Evolutionary conservation across 2,329 filamentous ascomycete genomes (phyloP).

Genomic region (Pyrenochaeta sp.): DNA sequence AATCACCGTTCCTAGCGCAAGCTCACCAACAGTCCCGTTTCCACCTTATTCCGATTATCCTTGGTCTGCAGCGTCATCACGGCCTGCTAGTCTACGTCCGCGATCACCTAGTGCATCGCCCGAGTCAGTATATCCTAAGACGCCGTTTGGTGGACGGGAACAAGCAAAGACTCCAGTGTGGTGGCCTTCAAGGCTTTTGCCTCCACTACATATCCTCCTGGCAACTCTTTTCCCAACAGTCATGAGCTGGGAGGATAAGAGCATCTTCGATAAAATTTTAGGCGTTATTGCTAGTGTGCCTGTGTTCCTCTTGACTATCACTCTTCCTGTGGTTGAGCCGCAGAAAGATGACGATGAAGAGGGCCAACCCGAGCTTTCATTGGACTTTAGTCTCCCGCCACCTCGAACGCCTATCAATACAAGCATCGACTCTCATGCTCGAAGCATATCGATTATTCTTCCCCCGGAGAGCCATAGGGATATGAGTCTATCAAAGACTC

Average conservation of each 20-base stretch:
- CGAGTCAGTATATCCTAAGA: slow-evolving; percentile 57
- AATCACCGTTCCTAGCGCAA: slow-evolving; percentile 51
- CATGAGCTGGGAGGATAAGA: slow-evolving; percentile 80
- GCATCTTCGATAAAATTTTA: slow-evolving; percentile 81
- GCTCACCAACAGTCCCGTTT: slow-evolving; percentile 67
- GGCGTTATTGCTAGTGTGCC: slow-evolving; percentile 86
- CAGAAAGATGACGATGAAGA: slow-evolving; percentile 54
- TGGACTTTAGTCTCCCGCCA: slow-evolving; percentile 41
- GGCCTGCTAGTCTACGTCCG: slow-evolving; percentile 64
- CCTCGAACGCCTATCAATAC: slow-evolving; percentile 30
- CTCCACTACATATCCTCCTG: slow-evolving; percentile 73
- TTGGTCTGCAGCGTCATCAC: slow-evolving; percentile 53
- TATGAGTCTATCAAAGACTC: slow-evolving; percentile 13
- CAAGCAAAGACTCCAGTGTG: slow-evolving; percentile 63
- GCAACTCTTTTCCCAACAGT: slow-evolving; percentile 87
- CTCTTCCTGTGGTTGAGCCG: slow-evolving; percentile 86
- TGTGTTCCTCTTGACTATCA: slow-evolving; percentile 88
- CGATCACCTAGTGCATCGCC: slow-evolving; percentile 60
- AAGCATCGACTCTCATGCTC: slow-evolving; percentile 26
- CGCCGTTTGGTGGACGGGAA: slow-evolving; percentile 52
- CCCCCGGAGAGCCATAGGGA: slow-evolving; percentile 26
- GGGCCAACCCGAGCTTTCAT: slow-evolving; percentile 24
- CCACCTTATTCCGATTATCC: slow-evolving; percentile 69
- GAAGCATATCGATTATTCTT: slow-evolving; percentile 24
- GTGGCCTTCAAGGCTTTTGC: slow-evolving; percentile 82